These are phyloP conservation scores for Pseudocercospora eumusae DNA, from an alignment of 2,329 filamentous ascomycete species.

Conservation along the genomic window DNA sequence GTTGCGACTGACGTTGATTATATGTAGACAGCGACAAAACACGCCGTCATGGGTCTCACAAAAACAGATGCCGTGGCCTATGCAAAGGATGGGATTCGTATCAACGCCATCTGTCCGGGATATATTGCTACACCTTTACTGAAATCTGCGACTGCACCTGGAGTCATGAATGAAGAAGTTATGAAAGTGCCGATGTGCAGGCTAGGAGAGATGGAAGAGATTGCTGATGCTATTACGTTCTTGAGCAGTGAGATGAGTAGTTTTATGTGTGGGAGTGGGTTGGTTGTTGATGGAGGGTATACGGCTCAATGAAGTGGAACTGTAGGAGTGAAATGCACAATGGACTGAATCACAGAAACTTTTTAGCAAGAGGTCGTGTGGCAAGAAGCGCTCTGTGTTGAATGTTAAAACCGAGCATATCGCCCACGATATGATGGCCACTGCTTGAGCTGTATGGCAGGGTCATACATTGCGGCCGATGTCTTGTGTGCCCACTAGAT, in stretches of 20 bases:
- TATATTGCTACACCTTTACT: constrained; percentile 24
- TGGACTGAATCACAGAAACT: too few relatives aligned
- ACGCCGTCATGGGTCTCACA: constrained; percentile 58
- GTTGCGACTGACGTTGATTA: too few relatives aligned
- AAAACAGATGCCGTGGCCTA: constrained; percentile 58
- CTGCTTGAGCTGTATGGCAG: too few relatives aligned
- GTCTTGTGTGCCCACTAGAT: too few relatives aligned
- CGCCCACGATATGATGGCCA: too few relatives aligned
- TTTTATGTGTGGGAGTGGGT: constrained; percentile 27
- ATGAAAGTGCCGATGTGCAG: constrained; percentile 58
- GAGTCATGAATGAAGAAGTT: constrained; percentile 39
- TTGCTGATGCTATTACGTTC: constrained; percentile 57
- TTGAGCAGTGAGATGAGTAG: constrained; percentile 34
- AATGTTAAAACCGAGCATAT: too few relatives aligned
- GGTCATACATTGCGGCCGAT: too few relatives aligned
- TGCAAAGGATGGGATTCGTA: constrained; percentile 54
- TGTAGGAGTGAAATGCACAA: not conserved
- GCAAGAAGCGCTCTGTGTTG: too few relatives aligned
- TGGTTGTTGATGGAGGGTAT: constrained; percentile 29
- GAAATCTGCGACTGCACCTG: constrained; percentile 12
- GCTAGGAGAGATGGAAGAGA: constrained; percentile 58
- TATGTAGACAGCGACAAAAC: constrained; percentile 52
- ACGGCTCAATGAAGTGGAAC: constrained; percentile 18
- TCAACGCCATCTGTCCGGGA: constrained; percentile 63
- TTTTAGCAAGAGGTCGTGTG: too few relatives aligned